These are phyloP conservation scores for Gaeumannomyces tritici DNA, from an alignment of 2,329 filamentous ascomycete genomes.

Conservation along the genomic window DNA sequence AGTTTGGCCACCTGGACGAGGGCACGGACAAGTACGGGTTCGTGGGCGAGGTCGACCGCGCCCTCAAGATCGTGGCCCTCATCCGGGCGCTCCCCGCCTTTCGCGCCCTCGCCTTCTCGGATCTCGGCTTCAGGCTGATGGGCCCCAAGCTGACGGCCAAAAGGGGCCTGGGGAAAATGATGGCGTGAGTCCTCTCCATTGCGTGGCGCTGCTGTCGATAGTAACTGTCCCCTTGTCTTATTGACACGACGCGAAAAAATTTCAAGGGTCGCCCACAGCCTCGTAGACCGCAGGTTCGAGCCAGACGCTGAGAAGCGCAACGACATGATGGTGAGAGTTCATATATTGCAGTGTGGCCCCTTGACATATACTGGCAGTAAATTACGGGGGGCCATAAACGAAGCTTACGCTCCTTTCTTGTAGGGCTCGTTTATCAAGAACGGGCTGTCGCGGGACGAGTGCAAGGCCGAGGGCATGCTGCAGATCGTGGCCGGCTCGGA, in stretches of 20 bases:
- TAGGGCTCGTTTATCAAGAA: constrained; percentile 20
- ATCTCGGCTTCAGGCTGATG: background rate
- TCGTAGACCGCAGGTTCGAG: background rate
- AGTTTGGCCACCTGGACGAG: background rate
- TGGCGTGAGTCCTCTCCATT: background rate
- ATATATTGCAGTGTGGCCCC: too few species aligned
- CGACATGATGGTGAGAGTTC: background rate
- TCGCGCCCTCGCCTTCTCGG: background rate
- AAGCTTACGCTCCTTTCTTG: background rate
- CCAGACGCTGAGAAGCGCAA: background rate
- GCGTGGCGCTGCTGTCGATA: background rate
- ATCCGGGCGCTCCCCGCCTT: too few species aligned
- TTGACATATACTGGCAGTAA: too few species aligned
- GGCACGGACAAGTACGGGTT: background rate
- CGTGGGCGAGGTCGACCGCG: background rate
- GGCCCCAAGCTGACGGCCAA: background rate
- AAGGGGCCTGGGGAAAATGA: background rate
- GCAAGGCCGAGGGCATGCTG: constrained; percentile 17
- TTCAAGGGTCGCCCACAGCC: background rate
- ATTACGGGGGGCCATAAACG: too few species aligned
- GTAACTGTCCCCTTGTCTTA: background rate
- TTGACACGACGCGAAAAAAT: constrained; percentile 9
- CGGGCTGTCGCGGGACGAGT: constrained; percentile 18
- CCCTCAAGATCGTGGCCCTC: too few species aligned
- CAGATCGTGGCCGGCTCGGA: constrained; percentile 28